Percentiles rank a stretch among this genome's conserved stretches.
These are phyloP conservation scores for Mycena metata DNA, from an alignment of 768 basidiomycete genomes.

Conservation along the genomic window DNA sequence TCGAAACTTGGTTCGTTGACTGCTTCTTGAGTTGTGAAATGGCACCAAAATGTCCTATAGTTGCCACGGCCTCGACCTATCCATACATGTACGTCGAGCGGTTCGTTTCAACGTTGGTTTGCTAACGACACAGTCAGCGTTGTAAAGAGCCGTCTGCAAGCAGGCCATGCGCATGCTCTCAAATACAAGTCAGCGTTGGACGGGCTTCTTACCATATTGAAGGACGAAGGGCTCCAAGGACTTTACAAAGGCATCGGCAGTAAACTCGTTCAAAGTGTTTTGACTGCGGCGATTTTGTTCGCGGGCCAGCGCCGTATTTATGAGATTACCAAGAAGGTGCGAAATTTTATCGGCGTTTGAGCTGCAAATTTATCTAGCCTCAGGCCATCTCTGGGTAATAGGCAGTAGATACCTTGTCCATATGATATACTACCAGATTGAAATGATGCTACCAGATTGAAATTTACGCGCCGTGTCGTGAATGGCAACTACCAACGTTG, in stretches of 20 bases:
- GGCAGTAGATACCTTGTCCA: not conserved
- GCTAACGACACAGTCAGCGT: conserved; percentile 53
- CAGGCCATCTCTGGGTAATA: conserved; percentile 22
- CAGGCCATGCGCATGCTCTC: conserved; percentile 68
- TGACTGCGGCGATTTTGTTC: conserved; percentile 95
- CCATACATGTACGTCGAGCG: conserved; percentile 72
- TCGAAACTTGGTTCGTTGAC: conserved; percentile 82
- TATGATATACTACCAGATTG: not conserved
- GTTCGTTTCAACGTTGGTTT: not conserved
- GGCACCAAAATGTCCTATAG: conserved; percentile 47
- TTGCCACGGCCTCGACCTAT: conserved; percentile 69
- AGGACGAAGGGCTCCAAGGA: conserved; percentile 74
- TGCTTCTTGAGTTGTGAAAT: not conserved
- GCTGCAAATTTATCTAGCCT: not conserved
- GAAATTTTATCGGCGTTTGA: conserved; percentile 1
- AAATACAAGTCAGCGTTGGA: conserved; percentile 75
- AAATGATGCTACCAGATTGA: too few relatives aligned
- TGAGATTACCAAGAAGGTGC: conserved; percentile 72
- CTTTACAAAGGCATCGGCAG: conserved; percentile 85
- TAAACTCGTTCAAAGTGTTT: conserved; percentile 92
- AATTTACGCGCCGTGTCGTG: too few relatives aligned
- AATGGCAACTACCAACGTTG: too few relatives aligned
- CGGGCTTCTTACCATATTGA: conserved; percentile 73
- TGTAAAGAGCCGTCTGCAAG: conserved; percentile 77
- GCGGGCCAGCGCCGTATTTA: conserved; percentile 88